Evolutionary conservation across 345 rosid genomes (phyloP), one percentile per base, ranked within the genome.

Genomic region (Dovyalis caffra): DNA sequence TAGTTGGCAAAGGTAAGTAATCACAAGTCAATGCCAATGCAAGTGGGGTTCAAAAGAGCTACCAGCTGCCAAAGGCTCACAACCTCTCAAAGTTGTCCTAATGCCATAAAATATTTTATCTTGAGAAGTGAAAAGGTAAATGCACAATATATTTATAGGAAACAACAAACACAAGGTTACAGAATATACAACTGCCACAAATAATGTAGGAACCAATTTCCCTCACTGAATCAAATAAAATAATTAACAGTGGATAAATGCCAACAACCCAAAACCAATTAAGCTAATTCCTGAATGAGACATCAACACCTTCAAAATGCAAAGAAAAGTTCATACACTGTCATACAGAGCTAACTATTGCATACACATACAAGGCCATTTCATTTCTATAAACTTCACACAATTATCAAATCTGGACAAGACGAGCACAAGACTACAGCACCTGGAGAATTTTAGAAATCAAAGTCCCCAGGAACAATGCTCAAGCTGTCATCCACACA

Each of bases 401-500:
- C 64, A 29, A 34, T 67, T 33, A 67, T 72, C 64, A 51, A 67
- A 66, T 60, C 72, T 37, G 66, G 51, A 74, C 49, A 66, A 68
- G 14, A 78, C 23, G 71, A 72, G 67, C 45, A 63, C 21, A 23
- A 70, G 68, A 73, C 63, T 58, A 71, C 53, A 81, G 77, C 82
- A 77, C 83, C 85, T 71, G 63, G 75, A 74, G 77, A 79, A 79
- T 45, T 37, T 71, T 69, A 82, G 74, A 78, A 80, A 77, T 77
- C 58, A 58, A 83, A 35, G 78, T 73, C 81, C 81, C 80, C 71
- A 45, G 72, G 75, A 78, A 71, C 66, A 69, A 70, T 67, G 73
- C 81, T 65, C 78, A 82, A 76, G 86, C 84, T 82, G 87, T 77
- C 83, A 80, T 76, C 69, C 72, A 85, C 73, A 58, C 20, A 74